Conservation (phyloP, 768 basidiomycete genomes). For the Kwoniella dendrophila region DNA sequence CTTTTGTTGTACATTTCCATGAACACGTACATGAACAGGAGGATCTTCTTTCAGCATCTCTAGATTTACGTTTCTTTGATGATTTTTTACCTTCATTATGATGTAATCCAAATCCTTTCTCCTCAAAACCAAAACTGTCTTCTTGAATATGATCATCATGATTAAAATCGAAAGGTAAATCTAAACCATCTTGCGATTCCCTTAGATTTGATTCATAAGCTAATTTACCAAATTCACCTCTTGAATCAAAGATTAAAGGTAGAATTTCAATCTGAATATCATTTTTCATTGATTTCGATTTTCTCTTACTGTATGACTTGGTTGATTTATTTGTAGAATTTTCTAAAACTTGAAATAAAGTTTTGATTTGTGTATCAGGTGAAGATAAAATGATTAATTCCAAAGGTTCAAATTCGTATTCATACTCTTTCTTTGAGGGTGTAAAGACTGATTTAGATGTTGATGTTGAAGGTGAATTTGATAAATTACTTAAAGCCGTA, state of each 20-base stretch:
- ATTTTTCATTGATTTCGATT: neutral
- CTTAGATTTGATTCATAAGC: slow-evolving; percentile 5
- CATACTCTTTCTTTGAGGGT: slow-evolving; percentile 1
- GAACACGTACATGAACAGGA: no score
- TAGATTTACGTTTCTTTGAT: neutral
- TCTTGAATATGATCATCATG: neutral
- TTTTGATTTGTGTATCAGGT: slow-evolving; percentile 17
- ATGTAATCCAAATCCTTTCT: no score
- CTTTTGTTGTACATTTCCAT: no score
- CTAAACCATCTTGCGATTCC: neutral
- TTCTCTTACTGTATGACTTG: neutral
- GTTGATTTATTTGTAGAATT: neutral
- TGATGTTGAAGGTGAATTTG: slow-evolving; percentile 5
- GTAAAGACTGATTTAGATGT: neutral
- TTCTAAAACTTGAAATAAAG: slow-evolving; percentile 18
- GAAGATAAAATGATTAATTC: slow-evolving; percentile 14
- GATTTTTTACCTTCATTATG: neutral
- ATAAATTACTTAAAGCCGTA: slow-evolving; percentile 4
- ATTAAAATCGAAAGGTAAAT: slow-evolving; percentile 6
- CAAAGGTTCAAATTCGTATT: slow-evolving; percentile 20
- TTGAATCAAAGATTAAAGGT: slow-evolving; percentile 26
- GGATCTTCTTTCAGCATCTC: neutral
- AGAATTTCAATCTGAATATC: neutral
- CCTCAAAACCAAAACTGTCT: neutral
- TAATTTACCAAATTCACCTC: slow-evolving; percentile 26